Conservation (phyloP, 495 filamentous ascomycete genomes). For the Bacidia rubella region DNA sequence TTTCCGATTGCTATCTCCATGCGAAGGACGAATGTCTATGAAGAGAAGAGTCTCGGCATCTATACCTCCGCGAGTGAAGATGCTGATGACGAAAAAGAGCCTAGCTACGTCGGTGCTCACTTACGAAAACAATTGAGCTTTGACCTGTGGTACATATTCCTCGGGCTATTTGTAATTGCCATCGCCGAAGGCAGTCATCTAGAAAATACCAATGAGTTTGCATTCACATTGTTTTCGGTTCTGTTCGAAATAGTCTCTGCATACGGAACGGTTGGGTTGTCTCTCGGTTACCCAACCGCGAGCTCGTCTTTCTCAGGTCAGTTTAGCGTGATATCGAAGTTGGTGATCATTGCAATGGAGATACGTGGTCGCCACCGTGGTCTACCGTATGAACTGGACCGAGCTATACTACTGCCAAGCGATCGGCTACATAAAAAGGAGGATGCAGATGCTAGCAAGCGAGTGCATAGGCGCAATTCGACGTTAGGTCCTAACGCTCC, state of each 20-base stretch:
- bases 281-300: conserved; percentile 59
- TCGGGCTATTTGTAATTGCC: conserved; percentile 76
- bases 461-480: conserved; percentile 38
- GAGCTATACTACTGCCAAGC: conserved; percentile 72
- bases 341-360: conserved; percentile 89
- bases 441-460: conserved; percentile 40
- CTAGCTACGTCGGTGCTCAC: conserved; percentile 77
- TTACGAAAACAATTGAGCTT: conserved; percentile 82
- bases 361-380: conserved; percentile 86
- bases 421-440: conserved; percentile 63
- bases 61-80: conserved; percentile 40
- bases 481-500: conserved; percentile 31
- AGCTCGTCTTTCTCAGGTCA: conserved; percentile 70
- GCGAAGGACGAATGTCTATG: conserved; percentile 90
- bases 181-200: conserved; percentile 64
- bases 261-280: conserved; percentile 89
- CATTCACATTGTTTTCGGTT: conserved; percentile 67
- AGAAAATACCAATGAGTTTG: conserved; percentile 38
- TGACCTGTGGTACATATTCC: conserved; percentile 87
- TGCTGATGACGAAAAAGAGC: conserved; percentile 40
- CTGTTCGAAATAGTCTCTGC: conserved; percentile 87
- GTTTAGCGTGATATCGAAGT: conserved; percentile 69
- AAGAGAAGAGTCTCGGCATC: conserved; percentile 82
- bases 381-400: conserved; percentile 80
- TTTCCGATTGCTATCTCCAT: conserved; percentile 92